A percentile compares a stretch with the other conserved stretches of the same genome.
Conservation (phyloP, 345 rosid genomes). For the Heritiera littoralis region DNA sequence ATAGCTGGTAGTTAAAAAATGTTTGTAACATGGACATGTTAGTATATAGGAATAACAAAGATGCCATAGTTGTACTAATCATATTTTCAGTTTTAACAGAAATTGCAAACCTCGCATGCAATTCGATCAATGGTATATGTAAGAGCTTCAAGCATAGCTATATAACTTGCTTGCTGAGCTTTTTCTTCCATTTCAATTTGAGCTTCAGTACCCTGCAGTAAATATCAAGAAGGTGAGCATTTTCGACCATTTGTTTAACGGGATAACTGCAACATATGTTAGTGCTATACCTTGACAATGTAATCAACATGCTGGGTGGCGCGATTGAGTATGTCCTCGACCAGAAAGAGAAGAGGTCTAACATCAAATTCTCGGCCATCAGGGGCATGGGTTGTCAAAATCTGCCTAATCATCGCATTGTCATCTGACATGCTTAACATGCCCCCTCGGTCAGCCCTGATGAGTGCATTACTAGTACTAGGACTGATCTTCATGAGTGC, state of each 20-base stretch:
- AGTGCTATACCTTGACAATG: slow-evolving; percentile 27
- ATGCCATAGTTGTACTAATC: background rate
- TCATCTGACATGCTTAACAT: slow-evolving; percentile 61
- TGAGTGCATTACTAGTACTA: slow-evolving; percentile 21
- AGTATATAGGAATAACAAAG: background rate
- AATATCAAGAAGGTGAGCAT: slow-evolving; percentile 4
- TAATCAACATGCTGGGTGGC: slow-evolving; percentile 47
- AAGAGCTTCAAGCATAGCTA: slow-evolving; percentile 45
- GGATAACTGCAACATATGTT: background rate
- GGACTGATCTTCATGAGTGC: slow-evolving; percentile 9
- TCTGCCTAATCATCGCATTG: slow-evolving; percentile 58
- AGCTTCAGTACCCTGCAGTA: slow-evolving; percentile 29
- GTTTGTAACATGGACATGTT: background rate
- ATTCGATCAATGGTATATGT: slow-evolving; percentile 52
- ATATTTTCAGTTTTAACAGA: slow-evolving; percentile 34
- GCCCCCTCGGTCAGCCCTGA: slow-evolving; percentile 41
- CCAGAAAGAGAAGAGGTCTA: slow-evolving; percentile 57
- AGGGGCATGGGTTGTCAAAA: slow-evolving; percentile 60
- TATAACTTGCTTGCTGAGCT: slow-evolving; percentile 37
- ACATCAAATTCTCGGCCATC: slow-evolving; percentile 72
- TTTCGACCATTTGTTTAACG: background rate
- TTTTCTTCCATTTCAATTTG: slow-evolving; percentile 46
- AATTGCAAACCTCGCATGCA: slow-evolving; percentile 52
- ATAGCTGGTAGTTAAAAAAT: slow-evolving; percentile 42
- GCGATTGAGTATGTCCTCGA: slow-evolving; percentile 70